A percentile compares a stretch with the other conserved stretches of the same genome.
Evolutionary conservation across 2,329 filamentous ascomycete genomes (phyloP).

Genomic region (Macrophomina phaseolina): DNA sequence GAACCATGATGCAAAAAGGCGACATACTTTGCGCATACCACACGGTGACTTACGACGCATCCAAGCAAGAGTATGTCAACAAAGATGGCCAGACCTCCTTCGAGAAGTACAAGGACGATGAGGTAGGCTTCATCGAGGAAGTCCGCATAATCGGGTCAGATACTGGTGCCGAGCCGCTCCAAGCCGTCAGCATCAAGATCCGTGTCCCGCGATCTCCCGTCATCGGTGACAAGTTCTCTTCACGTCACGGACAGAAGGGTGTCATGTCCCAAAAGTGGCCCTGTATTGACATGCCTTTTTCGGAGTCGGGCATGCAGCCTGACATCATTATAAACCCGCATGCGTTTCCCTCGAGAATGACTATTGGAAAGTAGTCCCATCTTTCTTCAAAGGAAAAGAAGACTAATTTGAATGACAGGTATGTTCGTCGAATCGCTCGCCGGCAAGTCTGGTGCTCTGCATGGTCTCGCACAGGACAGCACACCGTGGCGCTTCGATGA

Average conservation of each 20-base stretch:
- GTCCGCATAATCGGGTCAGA: constrained; percentile 90
- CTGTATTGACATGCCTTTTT: constrained; percentile 91
- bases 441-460: constrained; percentile 90
- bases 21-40: constrained; percentile 90
- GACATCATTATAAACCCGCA: constrained; percentile 99
- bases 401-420: constrained; percentile 42
- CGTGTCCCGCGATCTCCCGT: constrained; percentile 87
- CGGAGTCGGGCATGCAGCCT: constrained; percentile 93
- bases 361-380: constrained; percentile 64
- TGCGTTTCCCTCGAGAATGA: constrained; percentile 99
- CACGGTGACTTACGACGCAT: constrained; percentile 76
- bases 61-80: constrained; percentile 79
- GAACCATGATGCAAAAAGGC: constrained; percentile 77
- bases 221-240: constrained; percentile 99
- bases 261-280: constrained; percentile 97
- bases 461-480: constrained; percentile 93
- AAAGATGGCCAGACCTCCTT: constrained; percentile 84
- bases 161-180: constrained; percentile 78
- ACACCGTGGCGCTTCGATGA: constrained; percentile 96
- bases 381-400: no score
- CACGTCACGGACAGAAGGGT: constrained; percentile 97
- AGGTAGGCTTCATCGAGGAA: constrained; percentile 88
- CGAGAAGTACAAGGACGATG: constrained; percentile 92
- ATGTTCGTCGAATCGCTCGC: constrained; percentile 99
- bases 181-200: constrained; percentile 91